Conservation (phyloP, 345 rosid species). For the Melastoma malabathricum region DNA sequence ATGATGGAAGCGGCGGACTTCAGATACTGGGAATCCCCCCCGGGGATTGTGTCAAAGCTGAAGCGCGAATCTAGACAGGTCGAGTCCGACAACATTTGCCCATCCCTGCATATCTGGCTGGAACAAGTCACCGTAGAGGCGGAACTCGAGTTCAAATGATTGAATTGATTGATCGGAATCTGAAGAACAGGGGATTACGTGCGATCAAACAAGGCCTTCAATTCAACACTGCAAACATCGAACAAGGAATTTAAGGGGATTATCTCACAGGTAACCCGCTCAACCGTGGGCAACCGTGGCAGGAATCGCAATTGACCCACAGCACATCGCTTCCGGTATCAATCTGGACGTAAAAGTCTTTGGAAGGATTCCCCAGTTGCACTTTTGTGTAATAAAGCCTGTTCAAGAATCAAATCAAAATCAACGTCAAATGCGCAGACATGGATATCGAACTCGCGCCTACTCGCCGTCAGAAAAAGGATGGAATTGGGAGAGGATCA, state of each 20-base stretch:
- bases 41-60: conserved; percentile 39
- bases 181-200: conserved; percentile 11
- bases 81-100: conserved; percentile 55
- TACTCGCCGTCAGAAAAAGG: no score
- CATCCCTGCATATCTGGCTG: conserved; percentile 57
- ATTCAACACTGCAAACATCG: background rate
- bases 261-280: conserved; percentile 66
- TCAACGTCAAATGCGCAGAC: background rate
- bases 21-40: conserved; percentile 26
- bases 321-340: conserved; percentile 97
- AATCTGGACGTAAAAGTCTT: conserved; percentile 76
- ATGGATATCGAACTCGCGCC: no score
- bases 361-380: conserved; percentile 78
- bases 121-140: conserved; percentile 55
- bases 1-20: conserved; percentile 65
- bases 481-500: no score
- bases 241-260: conserved; percentile 1
- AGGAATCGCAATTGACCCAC: conserved; percentile 78
- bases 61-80: conserved; percentile 38
- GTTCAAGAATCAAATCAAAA: background rate
- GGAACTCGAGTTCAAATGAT: conserved; percentile 69
- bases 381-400: conserved; percentile 81
- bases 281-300: conserved; percentile 71
- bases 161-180: conserved; percentile 73
- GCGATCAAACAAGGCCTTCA: no score